Evolutionary conservation across 2,329 filamentous ascomycete species (phyloP).

Genomic region (Fusarium annulatum): DNA sequence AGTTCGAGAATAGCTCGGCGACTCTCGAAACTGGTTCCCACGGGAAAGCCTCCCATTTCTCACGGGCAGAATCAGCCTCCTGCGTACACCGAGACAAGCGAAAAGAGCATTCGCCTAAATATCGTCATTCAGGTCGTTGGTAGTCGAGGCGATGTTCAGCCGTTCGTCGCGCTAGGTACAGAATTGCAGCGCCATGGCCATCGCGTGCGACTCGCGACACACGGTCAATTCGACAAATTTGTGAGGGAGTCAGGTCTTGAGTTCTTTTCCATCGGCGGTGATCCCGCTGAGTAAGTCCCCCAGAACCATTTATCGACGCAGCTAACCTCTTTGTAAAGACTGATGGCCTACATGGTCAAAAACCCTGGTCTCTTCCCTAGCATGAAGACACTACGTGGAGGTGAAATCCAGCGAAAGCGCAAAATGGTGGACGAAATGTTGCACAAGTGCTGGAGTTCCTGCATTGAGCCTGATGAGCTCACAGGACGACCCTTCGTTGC

Average conservation of each 20-base stretch:
- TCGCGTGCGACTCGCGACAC: constrained; percentile 28
- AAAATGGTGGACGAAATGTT: constrained; percentile 47
- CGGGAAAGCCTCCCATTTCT: neutral
- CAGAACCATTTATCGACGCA: rapidly evolving
- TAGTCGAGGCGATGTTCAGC: constrained; percentile 27
- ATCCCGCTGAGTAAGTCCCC: constrained; percentile 3
- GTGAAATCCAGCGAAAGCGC: constrained; percentile 45
- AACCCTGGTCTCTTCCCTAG: constrained; percentile 47
- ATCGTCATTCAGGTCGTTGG: constrained; percentile 34
- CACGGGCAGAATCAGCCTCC: neutral
- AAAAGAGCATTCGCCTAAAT: neutral
- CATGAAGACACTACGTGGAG: constrained; percentile 41
- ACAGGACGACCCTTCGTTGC: constrained; percentile 56
- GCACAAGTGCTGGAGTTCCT: constrained; percentile 46
- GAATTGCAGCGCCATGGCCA: constrained; percentile 27
- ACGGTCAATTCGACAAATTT: constrained; percentile 13
- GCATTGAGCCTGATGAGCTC: constrained; percentile 1
- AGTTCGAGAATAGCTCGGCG: constrained; percentile 10
- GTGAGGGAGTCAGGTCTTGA: constrained; percentile 3
- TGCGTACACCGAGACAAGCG: neutral
- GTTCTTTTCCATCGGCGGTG: constrained; percentile 14
- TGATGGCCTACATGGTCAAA: constrained; percentile 45
- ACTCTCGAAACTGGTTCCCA: neutral
- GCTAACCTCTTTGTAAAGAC: neutral
- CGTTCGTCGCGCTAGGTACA: constrained; percentile 11